phyloP scores from a whole-genome alignment of 2,329 filamentous ascomycete species.

The Geoglossum cookeanum region DNA sequence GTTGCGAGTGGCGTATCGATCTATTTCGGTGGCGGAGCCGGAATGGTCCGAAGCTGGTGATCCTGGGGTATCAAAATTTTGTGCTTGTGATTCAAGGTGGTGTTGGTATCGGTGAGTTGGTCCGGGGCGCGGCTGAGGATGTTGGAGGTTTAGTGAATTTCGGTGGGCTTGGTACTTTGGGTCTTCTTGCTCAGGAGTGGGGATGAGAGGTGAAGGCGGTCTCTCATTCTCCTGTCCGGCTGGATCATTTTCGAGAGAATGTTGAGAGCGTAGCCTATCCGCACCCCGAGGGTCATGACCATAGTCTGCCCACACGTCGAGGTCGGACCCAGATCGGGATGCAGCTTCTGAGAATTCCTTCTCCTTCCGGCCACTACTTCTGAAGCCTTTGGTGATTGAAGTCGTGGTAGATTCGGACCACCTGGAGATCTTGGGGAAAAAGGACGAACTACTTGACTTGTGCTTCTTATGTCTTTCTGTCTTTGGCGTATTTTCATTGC shows the following conservation, averaged over 20 bases:
- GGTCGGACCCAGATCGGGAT: constrained; percentile 64
- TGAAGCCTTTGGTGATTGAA: constrained; percentile 61
- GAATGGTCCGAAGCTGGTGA: constrained; percentile 43
- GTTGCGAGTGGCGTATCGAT: not conserved
- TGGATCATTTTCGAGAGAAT: constrained; percentile 14
- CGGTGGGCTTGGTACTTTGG: constrained; percentile 69
- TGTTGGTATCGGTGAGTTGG: constrained; percentile 57
- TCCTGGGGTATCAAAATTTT: constrained; percentile 42
- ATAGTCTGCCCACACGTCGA: constrained; percentile 43
- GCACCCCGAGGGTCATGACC: constrained; percentile 37
- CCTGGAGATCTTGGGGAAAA: constrained; percentile 82
- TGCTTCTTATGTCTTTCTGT: constrained; percentile 69
- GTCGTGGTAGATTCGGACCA: constrained; percentile 96
- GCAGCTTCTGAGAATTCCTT: constrained; percentile 39
- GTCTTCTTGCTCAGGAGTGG: constrained; percentile 41
- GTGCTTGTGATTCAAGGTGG: constrained; percentile 52
- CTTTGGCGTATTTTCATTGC: constrained; percentile 61
- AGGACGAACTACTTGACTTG: constrained; percentile 65
- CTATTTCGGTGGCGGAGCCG: constrained; percentile 40
- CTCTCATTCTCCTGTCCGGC: constrained; percentile 12
- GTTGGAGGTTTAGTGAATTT: constrained; percentile 61
- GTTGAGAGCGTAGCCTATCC: constrained; percentile 29
- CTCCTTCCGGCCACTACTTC: constrained; percentile 43
- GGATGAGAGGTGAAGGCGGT: constrained; percentile 33
- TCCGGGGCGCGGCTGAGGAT: constrained; percentile 58